Evolutionary conservation across 2,329 filamentous ascomycete genomes (phyloP).

Genomic region (Leptographium lundbergii): DNA sequence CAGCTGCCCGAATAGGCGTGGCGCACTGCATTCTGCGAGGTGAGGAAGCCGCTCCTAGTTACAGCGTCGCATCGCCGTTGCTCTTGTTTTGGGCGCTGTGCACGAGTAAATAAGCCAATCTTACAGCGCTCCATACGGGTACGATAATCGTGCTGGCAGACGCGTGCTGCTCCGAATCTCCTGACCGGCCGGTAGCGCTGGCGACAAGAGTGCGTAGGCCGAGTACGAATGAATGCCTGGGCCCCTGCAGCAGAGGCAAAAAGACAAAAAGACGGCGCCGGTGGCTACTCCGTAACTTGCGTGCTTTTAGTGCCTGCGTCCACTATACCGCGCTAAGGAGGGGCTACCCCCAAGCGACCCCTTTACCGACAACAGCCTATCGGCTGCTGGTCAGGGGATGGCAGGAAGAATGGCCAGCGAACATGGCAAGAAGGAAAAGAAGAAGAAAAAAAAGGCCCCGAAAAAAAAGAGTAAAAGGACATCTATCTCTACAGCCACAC

Average conservation of each 20-base stretch:
- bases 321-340: neutral
- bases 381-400: neutral
- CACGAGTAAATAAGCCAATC: no score
- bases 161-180: no score
- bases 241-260: neutral
- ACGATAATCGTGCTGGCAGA: no score
- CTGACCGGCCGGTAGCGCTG: no score
- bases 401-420: neutral
- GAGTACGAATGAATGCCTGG: neutral
- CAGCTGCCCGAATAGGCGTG: no score
- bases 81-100: no score
- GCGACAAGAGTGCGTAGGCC: neutral
- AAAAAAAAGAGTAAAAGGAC: neutral
- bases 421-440: neutral
- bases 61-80: no score
- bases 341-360: no score
- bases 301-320: constrained; percentile 1
- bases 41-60: no score
- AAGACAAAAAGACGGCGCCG: neutral
- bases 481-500: neutral
- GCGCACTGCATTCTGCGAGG: no score
- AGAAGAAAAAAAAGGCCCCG: neutral
- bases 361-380: no score
- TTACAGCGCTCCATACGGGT: no score
- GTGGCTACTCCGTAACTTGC: neutral